Conservation (phyloP, 2,329 filamentous ascomycete species). For the Xylariaceae sp. region DNA sequence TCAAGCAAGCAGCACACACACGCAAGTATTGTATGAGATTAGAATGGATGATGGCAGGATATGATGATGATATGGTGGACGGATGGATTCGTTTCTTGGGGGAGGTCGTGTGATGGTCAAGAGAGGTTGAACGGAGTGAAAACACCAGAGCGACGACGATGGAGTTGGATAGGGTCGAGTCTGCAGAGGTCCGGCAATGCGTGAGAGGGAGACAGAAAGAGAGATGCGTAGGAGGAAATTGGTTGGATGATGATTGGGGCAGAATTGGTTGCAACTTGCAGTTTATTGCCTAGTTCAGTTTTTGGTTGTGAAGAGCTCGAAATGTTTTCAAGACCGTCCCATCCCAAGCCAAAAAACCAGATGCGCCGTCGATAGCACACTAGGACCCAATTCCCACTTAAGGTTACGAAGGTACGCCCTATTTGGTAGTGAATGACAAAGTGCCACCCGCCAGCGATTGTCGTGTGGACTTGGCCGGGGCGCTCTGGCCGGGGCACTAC, state of each 20-base stretch:
- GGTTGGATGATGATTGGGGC: conserved; percentile 11
- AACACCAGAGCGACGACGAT: conserved; percentile 4
- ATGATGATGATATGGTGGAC: conserved; percentile 2
- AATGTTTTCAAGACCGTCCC: conserved; percentile 29
- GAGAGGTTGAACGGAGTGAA: conserved; percentile 1
- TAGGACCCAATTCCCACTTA: conserved; percentile 1
- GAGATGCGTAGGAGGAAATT: conserved; percentile 4
- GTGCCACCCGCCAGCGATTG: too few relatives aligned
- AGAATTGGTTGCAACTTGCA: conserved; percentile 17
- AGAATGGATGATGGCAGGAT: not conserved
- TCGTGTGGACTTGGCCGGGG: too few relatives aligned
- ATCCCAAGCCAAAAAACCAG: conserved; percentile 10
- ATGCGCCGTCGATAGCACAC: conserved; percentile 16
- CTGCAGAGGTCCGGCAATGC: not conserved
- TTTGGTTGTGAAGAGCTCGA: conserved; percentile 25
- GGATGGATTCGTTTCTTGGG: not conserved
- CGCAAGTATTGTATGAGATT: not conserved
- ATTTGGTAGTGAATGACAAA: too few relatives aligned
- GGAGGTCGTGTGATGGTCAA: not conserved
- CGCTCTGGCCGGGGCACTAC: too few relatives aligned
- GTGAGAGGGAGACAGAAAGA: not conserved
- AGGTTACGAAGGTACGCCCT: not conserved
- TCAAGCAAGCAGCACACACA: not conserved
- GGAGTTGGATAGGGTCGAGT: conserved; percentile 1
- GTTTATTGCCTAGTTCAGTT: conserved; percentile 13